Percentiles rank a stretch among this genome's conserved stretches.
phyloP scores from a whole-genome alignment of 78 protist genomes.

The Bodo saltans region DNA sequence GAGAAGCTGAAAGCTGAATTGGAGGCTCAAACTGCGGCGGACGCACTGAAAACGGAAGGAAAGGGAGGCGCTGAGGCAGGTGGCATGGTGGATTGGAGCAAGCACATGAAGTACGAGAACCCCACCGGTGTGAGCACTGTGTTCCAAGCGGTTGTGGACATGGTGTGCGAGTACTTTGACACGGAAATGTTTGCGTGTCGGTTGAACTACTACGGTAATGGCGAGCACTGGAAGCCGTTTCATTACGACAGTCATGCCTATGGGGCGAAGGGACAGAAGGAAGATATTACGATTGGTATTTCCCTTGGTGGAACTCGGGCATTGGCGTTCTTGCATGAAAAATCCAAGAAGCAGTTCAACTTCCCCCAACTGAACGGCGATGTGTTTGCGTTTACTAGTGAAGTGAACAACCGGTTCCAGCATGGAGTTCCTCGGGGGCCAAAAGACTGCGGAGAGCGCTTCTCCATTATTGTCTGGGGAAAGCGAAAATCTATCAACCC shows the following conservation, averaged over 20 bases:
- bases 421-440: slow-evolving; percentile 15
- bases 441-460: not conserved
- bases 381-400: slow-evolving; percentile 19
- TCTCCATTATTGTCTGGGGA: slow-evolving; percentile 24
- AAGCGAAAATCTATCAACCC: not conserved
- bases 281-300: slow-evolving; percentile 15
- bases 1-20: not conserved
- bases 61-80: not conserved
- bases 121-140: not conserved
- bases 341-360: not conserved
- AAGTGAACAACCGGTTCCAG: slow-evolving; percentile 13
- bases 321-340: slow-evolving; percentile 1
- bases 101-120: slow-evolving; percentile 15
- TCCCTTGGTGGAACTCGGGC: slow-evolving; percentile 4
- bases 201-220: slow-evolving; percentile 20
- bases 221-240: slow-evolving; percentile 27
- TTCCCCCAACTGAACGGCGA: slow-evolving; percentile 30
- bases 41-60: not conserved
- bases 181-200: slow-evolving; percentile 4
- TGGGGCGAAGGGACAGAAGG: not conserved
- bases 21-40: not conserved
- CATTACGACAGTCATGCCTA: slow-evolving; percentile 34
- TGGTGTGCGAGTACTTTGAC: not conserved
- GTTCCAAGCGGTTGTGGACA: not conserved
- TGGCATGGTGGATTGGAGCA: slow-evolving; percentile 13